These are phyloP conservation scores for Psilocybe azurescens DNA, from an alignment of 768 basidiomycete genomes.

Conservation along the genomic window DNA sequence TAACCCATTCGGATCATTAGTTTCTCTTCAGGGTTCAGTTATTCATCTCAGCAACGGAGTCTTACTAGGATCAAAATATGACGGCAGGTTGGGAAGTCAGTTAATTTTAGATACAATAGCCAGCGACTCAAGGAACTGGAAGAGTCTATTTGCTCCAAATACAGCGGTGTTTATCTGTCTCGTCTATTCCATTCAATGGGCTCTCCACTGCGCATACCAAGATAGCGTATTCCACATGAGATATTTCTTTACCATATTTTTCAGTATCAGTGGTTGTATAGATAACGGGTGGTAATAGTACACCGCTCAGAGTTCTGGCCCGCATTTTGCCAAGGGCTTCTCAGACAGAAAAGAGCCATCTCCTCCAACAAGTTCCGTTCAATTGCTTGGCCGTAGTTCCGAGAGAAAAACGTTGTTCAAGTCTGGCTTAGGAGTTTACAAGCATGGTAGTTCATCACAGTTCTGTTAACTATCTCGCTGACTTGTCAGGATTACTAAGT, in stretches of 20 bases:
- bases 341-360: background rate
- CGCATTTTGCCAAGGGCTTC: background rate
- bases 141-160: background rate
- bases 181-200: background rate
- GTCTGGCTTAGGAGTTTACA: too few species aligned
- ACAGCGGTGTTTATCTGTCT: background rate
- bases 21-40: background rate
- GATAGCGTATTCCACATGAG: background rate
- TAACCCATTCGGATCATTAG: background rate
- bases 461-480: too few species aligned
- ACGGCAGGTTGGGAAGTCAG: background rate
- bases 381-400: background rate
- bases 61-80: background rate
- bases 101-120: background rate
- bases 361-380: background rate
- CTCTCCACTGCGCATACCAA: background rate
- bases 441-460: too few species aligned
- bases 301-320: background rate
- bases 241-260: background rate
- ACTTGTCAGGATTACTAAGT: too few species aligned
- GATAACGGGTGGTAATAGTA: background rate
- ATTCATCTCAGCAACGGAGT: too few species aligned
- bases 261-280: background rate
- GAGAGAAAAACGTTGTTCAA: background rate
- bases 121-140: background rate